phyloP scores from a whole-genome alignment of 441 rosid species.

The Erodium chrysanthum region DNA sequence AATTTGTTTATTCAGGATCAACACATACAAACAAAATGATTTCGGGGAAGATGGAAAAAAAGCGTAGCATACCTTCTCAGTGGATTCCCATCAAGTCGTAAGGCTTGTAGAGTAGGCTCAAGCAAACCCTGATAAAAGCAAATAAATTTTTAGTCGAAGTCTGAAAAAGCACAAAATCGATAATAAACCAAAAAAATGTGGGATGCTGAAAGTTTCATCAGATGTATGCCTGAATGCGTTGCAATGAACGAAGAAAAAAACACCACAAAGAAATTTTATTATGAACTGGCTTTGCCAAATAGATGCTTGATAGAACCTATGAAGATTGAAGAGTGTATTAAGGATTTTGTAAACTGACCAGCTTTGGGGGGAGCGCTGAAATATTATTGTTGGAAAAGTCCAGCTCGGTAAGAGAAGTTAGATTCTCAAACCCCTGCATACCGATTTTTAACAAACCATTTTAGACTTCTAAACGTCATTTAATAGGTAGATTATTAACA shows the following conservation, averaged over 20 bases:
- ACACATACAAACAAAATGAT: neutral
- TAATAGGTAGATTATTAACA: neutral
- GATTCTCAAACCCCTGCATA: slow-evolving; percentile 56
- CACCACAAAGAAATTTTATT: neutral
- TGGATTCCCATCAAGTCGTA: slow-evolving; percentile 84
- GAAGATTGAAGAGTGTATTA: neutral
- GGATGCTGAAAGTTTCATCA: neutral
- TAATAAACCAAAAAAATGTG: neutral
- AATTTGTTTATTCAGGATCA: neutral
- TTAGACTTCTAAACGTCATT: neutral
- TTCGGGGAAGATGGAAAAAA: neutral
- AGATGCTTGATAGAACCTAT: neutral
- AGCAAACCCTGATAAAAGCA: slow-evolving; percentile 56
- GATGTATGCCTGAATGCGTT: neutral
- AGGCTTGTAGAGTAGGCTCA: slow-evolving; percentile 61
- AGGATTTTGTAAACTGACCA: slow-evolving; percentile 33
- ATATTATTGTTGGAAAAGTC: slow-evolving; percentile 82
- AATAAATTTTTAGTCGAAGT: slow-evolving; percentile 5
- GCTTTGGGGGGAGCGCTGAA: slow-evolving; percentile 69
- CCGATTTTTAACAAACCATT: slow-evolving; percentile 6
- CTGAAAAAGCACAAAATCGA: neutral
- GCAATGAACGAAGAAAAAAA: neutral
- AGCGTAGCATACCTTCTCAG: slow-evolving; percentile 52
- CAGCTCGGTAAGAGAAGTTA: slow-evolving; percentile 60
- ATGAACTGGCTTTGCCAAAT: neutral